A percentile compares a stretch with the other conserved stretches of the same genome.
phyloP scores from a whole-genome alignment of 2,329 filamentous ascomycete genomes.

The Alternaria triticina region DNA sequence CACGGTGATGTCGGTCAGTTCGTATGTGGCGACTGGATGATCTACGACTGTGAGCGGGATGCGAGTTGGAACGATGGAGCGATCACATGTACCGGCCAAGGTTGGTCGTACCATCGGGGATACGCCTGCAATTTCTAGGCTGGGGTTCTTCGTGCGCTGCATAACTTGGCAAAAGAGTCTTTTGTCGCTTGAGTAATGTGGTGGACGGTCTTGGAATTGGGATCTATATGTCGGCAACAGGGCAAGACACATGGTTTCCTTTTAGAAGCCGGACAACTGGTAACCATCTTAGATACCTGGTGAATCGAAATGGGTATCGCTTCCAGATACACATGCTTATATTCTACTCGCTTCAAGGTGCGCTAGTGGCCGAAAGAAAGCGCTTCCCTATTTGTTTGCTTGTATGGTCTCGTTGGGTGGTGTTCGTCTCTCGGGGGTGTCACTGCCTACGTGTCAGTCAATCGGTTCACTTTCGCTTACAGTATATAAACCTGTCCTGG shows the following conservation, averaged over 20 bases:
- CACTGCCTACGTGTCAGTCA: neutral
- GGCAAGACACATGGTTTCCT: neutral
- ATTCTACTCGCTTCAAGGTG: neutral
- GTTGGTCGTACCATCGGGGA: neutral
- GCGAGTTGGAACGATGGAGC: neutral
- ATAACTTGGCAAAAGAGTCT: neutral
- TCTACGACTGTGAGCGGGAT: neutral
- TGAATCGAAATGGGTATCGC: neutral
- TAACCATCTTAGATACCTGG: neutral
- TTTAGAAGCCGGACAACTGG: neutral
- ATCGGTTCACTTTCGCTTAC: neutral
- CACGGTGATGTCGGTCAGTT: neutral
- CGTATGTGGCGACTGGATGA: neutral
- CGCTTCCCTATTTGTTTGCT: neutral
- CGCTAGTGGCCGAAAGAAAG: neutral
- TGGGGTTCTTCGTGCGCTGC: neutral
- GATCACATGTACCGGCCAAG: neutral
- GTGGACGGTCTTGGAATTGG: neutral
- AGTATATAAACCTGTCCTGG: neutral
- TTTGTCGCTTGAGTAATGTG: neutral
- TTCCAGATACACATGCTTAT: neutral
- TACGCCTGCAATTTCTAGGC: neutral
- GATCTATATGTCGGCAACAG: neutral
- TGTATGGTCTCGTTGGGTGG: neutral
- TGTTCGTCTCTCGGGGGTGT: neutral